Evolutionary conservation across 495 filamentous ascomycete genomes (phyloP), one percentile per base, ranked within the genome.

Genomic region (Delitschia confertaspora): DNA sequence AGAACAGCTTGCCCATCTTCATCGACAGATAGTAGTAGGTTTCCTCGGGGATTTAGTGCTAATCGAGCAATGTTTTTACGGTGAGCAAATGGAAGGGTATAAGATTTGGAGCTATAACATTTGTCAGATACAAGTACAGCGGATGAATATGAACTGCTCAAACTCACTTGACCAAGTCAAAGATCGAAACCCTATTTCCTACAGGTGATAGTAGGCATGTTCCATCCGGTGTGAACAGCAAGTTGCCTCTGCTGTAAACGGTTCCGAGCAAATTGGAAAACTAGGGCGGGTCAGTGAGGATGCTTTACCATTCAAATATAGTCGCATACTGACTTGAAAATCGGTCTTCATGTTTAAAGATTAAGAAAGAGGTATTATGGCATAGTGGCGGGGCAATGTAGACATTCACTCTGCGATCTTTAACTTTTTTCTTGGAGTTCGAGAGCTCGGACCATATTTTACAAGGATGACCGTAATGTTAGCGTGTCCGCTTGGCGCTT

Each of bases 261-360:
- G 88, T 98, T 49, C 91, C 93, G 54, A 98, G 76, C 54, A 95
- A 71, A 61, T 94, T 94, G 62, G 85, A 91, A 68, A 94, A 95
- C 84, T 93, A 33, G 36, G 10, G 34, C 29, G 11, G 7, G 14
- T 43, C 23, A 55, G 39, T 17, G 33, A 2, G 34, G 7, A 9
- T 13, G 11, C n/a, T 1, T 3, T 26, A 9, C n/a, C 5, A 39
- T 19, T 3, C 11, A 1, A 4, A 6, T 22, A 10, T 13, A 11
- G 26, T 2, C 16, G 13, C 32, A 42, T 17, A 24, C 65, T 18
- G 53, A 89, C 86, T 74, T 86, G 88, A 59, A 89, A 95, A 65
- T 93, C 85, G 21, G 86, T 93, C 81, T 94, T 95, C 88, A 95
- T 95, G 55, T 62, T 82, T 21, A 26, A 21, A 9, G 10, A 5